These are phyloP conservation scores for Elaeis guineensis DNA, from an alignment of 176 grass and related monocot genomes.

Conservation along the genomic window DNA sequence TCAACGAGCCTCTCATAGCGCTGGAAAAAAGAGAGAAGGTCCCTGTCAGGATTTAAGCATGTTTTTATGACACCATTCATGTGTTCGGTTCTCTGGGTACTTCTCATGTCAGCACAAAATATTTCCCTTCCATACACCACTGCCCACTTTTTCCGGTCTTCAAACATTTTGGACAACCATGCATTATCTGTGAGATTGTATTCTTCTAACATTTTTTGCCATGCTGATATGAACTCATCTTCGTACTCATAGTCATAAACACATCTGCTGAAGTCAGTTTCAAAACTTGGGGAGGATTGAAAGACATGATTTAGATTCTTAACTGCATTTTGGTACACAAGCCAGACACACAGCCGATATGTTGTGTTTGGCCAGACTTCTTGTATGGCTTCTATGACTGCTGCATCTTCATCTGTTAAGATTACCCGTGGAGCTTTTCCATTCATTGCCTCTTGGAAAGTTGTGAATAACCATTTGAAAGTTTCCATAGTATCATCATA, in stretches of 20 bases:
- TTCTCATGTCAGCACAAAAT: constrained; percentile 33
- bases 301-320: constrained; percentile 28
- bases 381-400: constrained; percentile 14
- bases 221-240: constrained; percentile 24
- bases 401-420: constrained; percentile 31
- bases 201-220: constrained; percentile 26
- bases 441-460: constrained; percentile 27
- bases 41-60: constrained; percentile 24
- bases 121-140: constrained; percentile 22
- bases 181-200: constrained; percentile 18
- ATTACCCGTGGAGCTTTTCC: constrained; percentile 20
- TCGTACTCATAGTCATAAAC: constrained; percentile 33
- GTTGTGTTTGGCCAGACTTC: constrained; percentile 27
- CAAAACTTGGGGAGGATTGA: constrained; percentile 27
- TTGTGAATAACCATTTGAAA: constrained; percentile 36
- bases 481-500: constrained; percentile 29
- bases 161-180: constrained; percentile 27
- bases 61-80: constrained; percentile 27
- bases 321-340: constrained; percentile 15
- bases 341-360: constrained; percentile 20
- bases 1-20: constrained; percentile 30
- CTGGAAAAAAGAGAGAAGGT: constrained; percentile 30
- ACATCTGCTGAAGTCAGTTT: constrained; percentile 28
- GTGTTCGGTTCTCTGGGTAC: constrained; percentile 27
- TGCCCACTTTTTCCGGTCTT: constrained; percentile 30